Percentiles rank a stretch among this genome's conserved stretches.
These are phyloP conservation scores for Thyridium curvatum DNA, from an alignment of 2,329 filamentous ascomycete species.

Conservation along the genomic window DNA sequence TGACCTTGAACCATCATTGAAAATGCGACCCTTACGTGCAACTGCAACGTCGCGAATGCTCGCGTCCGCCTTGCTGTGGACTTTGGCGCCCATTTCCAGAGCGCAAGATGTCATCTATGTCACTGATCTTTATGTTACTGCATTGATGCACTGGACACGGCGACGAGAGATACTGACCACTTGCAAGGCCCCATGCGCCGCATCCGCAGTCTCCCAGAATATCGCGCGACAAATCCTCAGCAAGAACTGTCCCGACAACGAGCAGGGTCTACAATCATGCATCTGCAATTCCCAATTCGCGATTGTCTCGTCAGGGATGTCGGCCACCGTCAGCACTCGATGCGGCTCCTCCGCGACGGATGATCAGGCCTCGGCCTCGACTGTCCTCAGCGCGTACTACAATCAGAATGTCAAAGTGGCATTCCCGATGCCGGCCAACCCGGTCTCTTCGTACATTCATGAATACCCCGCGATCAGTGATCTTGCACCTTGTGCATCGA, in stretches of 20 bases:
- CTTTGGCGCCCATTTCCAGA: too few relatives aligned
- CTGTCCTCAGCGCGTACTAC: slow-evolving; percentile 41
- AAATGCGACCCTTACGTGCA: too few relatives aligned
- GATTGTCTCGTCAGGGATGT: slow-evolving; percentile 30
- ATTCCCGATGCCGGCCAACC: slow-evolving; percentile 35
- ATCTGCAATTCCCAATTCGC: slow-evolving; percentile 39
- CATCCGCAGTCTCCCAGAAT: slow-evolving; percentile 35
- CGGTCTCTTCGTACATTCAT: slow-evolving; percentile 41
- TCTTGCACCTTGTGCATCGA: slow-evolving; percentile 36
- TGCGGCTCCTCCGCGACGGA: slow-evolving; percentile 41
- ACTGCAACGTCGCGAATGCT: too few relatives aligned
- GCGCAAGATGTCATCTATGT: slow-evolving; percentile 28
- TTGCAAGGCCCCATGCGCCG: slow-evolving; percentile 39
- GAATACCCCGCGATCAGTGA: slow-evolving; percentile 37
- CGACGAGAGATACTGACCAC: too few relatives aligned
- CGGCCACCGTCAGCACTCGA: slow-evolving; percentile 28
- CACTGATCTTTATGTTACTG: slow-evolving; percentile 31
- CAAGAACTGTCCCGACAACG: slow-evolving; percentile 33
- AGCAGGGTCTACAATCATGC: slow-evolving; percentile 41
- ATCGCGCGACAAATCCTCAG: slow-evolving; percentile 32
- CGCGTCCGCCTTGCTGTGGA: too few relatives aligned
- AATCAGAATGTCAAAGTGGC: slow-evolving; percentile 29
- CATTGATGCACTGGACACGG: too few relatives aligned
- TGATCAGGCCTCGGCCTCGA: slow-evolving; percentile 39
- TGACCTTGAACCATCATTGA: too few relatives aligned